phyloP scores from a whole-genome alignment of 805 yeast genomes.

The Candida parachauliodes region DNA sequence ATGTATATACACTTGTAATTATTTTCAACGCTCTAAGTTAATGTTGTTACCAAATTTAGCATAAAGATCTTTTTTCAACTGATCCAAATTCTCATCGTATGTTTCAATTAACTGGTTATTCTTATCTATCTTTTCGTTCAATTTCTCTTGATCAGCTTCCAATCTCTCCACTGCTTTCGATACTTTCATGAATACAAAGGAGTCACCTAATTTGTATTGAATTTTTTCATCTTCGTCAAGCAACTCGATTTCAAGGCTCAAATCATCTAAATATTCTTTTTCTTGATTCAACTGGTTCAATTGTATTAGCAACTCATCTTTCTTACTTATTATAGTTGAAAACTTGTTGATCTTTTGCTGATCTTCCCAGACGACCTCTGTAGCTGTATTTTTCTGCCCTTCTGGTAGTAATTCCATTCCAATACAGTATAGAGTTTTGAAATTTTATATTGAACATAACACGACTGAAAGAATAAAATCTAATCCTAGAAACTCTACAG shows the following conservation, averaged over 20 bases:
- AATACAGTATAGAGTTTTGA: neutral
- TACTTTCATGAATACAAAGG: slow-evolving; percentile 68
- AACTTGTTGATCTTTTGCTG: slow-evolving; percentile 88
- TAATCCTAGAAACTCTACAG: too few relatives aligned
- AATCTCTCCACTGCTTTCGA: slow-evolving; percentile 62
- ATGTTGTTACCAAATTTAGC: slow-evolving; percentile 88
- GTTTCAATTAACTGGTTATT: slow-evolving; percentile 46
- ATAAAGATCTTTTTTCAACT: slow-evolving; percentile 70
- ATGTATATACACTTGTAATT: neutral
- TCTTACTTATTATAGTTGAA: slow-evolving; percentile 73
- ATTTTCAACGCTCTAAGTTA: slow-evolving; percentile 61
- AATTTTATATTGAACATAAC: neutral
- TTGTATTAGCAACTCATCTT: slow-evolving; percentile 52
- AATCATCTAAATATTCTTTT: slow-evolving; percentile 85
- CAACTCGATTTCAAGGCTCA: slow-evolving; percentile 79
- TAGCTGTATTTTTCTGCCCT: slow-evolving; percentile 48
- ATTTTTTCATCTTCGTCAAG: slow-evolving; percentile 69
- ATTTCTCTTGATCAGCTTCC: slow-evolving; percentile 54
- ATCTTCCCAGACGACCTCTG: slow-evolving; percentile 76
- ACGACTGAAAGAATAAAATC: too few relatives aligned
- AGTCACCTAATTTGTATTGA: slow-evolving; percentile 79
- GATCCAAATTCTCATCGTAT: slow-evolving; percentile 52
- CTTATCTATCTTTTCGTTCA: slow-evolving; percentile 48
- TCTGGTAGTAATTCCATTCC: slow-evolving; percentile 50
- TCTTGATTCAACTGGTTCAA: slow-evolving; percentile 55